Percentiles rank a stretch among this genome's conserved stretches.
Evolutionary conservation across 805 yeast species (phyloP).

Genomic region (Komagataella populi): DNA sequence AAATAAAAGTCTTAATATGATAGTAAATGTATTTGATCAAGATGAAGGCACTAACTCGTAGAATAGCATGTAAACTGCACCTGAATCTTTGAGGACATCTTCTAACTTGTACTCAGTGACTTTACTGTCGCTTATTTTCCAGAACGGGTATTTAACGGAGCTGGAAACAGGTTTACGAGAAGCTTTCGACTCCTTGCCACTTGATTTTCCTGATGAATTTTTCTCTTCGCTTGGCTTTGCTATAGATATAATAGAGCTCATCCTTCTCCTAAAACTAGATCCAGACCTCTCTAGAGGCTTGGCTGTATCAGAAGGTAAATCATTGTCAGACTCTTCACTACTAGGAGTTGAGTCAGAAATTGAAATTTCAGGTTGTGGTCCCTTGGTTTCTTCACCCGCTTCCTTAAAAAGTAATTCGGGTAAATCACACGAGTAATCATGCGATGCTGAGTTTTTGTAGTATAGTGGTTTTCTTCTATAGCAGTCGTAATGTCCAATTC

Average conservation of each 20-base stretch:
- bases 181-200: not conserved
- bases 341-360: not conserved
- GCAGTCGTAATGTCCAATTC: slow-evolving; percentile 85
- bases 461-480: slow-evolving; percentile 62
- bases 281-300: not conserved
- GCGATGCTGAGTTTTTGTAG: slow-evolving; percentile 21
- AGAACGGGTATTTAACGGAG: slow-evolving; percentile 46
- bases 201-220: not conserved
- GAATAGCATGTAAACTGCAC: slow-evolving; percentile 76
- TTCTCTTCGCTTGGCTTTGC: not conserved
- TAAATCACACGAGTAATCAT: not conserved
- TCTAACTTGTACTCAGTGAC: slow-evolving; percentile 45
- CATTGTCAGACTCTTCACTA: not conserved
- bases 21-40: slow-evolving; percentile 3
- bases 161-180: slow-evolving; percentile 37
- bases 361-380: not conserved
- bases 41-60: slow-evolving; percentile 50
- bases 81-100: slow-evolving; percentile 52
- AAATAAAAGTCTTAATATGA: not conserved
- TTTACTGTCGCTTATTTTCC: slow-evolving; percentile 76
- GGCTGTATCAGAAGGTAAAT: not conserved
- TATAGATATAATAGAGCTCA: not conserved
- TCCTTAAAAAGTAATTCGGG: not conserved
- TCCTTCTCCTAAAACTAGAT: not conserved
- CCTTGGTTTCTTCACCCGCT: not conserved